Percentiles rank a stretch among this genome's conserved stretches.
These are phyloP conservation scores for Gossypium longicalyx DNA, from an alignment of 345 rosid species.

Conservation along the genomic window DNA sequence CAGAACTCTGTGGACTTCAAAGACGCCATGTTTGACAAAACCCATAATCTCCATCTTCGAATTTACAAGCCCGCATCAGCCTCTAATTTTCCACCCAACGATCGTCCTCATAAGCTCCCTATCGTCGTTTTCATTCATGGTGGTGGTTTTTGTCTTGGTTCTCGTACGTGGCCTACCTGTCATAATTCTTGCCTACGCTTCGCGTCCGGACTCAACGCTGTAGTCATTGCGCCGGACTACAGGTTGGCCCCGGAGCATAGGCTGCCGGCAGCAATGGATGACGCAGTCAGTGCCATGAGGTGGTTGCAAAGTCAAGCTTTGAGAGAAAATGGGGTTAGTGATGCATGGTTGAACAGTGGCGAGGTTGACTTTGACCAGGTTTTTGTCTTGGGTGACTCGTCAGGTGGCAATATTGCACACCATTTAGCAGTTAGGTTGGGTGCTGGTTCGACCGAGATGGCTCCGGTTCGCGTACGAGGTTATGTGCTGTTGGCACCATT, in stretches of 20 bases:
- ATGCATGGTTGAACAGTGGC: conserved; percentile 35
- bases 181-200: conserved; percentile 69
- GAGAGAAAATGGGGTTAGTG: conserved; percentile 14
- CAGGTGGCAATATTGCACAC: conserved; percentile 88
- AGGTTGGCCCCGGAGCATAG: conserved; percentile 77
- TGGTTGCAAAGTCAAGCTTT: conserved; percentile 53
- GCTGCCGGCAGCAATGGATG: conserved; percentile 77
- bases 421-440: conserved; percentile 62
- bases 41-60: conserved; percentile 56
- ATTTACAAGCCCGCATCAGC: conserved; percentile 44
- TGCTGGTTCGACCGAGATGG: conserved; percentile 32
- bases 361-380: conserved; percentile 57
- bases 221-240: conserved; percentile 67
- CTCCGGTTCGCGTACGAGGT: conserved; percentile 65
- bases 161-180: conserved; percentile 64
- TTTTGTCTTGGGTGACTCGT: conserved; percentile 72
- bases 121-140: conserved; percentile 59
- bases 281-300: conserved; percentile 34
- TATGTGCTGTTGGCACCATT: conserved; percentile 77
- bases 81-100: neutral
- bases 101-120: conserved; percentile 22
- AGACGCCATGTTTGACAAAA: conserved; percentile 48
- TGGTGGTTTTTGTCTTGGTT: conserved; percentile 84
- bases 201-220: conserved; percentile 50
- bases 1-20: conserved; percentile 44